Conservation (phyloP, 2,329 filamentous ascomycete species). For the Ophiostoma himal-ulmi region DNA sequence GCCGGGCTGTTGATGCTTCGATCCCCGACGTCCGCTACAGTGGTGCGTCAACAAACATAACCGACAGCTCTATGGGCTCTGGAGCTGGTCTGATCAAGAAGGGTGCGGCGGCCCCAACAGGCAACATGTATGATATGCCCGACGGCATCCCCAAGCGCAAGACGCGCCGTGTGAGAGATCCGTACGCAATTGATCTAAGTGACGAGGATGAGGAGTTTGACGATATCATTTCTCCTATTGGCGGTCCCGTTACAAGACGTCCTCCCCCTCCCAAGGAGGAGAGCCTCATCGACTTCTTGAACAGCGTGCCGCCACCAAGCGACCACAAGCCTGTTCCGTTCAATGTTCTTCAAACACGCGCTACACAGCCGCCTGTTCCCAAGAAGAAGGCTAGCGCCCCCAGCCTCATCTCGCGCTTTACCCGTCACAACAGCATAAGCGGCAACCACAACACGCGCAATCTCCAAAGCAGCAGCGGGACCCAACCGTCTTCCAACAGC, state of each 20-base stretch:
- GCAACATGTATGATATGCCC: conserved; percentile 42
- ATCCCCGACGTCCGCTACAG: conserved; percentile 52
- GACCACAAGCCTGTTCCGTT: conserved; percentile 39
- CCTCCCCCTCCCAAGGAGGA: conserved; percentile 51
- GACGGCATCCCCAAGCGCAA: conserved; percentile 62
- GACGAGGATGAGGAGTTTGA: conserved; percentile 54
- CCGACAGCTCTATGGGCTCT: conserved; percentile 67
- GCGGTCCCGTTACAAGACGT: conserved; percentile 34
- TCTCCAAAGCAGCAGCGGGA: conserved; percentile 14
- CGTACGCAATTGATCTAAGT: conserved; percentile 84
- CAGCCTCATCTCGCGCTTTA: conserved; percentile 56
- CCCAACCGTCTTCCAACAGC: conserved; percentile 3
- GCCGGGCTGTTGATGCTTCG: conserved; percentile 52
- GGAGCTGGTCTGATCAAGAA: conserved; percentile 60
- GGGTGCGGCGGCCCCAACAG: not conserved
- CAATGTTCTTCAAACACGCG: conserved; percentile 32
- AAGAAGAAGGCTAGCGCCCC: conserved; percentile 61
- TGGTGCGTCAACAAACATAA: conserved; percentile 51
- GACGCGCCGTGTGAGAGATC: conserved; percentile 73
- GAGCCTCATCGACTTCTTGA: conserved; percentile 67
- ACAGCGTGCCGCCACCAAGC: conserved; percentile 60
- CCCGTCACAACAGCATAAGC: conserved; percentile 30
- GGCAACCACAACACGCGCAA: conserved; percentile 24
- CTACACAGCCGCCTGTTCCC: conserved; percentile 34
- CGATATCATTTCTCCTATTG: conserved; percentile 23